Evolutionary conservation across 768 basidiomycete genomes (phyloP).

Genomic region (Tricholoma matsutake): DNA sequence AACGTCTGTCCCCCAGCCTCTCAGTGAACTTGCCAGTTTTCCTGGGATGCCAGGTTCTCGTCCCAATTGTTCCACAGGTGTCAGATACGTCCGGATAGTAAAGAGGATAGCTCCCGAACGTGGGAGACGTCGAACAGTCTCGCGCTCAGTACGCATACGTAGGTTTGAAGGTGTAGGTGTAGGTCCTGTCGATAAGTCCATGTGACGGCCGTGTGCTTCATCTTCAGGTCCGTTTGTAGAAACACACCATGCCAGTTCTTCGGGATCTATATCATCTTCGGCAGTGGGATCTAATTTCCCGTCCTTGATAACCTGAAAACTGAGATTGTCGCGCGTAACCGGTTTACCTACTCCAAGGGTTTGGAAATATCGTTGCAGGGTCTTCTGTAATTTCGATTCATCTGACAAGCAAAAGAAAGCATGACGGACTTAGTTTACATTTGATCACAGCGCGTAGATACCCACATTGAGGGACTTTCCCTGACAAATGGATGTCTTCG

Average conservation of each 20-base stretch:
- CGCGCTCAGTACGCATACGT: slow-evolving; percentile 40
- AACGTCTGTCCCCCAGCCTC: slow-evolving; percentile 66
- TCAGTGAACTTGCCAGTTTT: slow-evolving; percentile 48
- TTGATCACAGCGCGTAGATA: no score
- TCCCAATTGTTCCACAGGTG: slow-evolving; percentile 48
- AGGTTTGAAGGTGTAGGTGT: no score
- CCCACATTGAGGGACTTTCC: slow-evolving; percentile 69
- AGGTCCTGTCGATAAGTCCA: no score
- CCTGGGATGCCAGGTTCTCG: slow-evolving; percentile 34
- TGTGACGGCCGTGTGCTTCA: background rate
- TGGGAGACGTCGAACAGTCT: slow-evolving; percentile 63
- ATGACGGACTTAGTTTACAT: no score
- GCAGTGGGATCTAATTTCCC: background rate
- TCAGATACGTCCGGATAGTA: slow-evolving; percentile 65
- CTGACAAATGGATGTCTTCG: slow-evolving; percentile 68
- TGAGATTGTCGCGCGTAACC: slow-evolving; percentile 69
- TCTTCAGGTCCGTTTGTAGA: slow-evolving; percentile 33
- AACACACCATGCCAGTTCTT: slow-evolving; percentile 61
- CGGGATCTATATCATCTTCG: slow-evolving; percentile 43
- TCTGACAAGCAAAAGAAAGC: slow-evolving; percentile 23
- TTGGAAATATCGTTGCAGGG: slow-evolving; percentile 69
- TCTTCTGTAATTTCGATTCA: slow-evolving; percentile 56
- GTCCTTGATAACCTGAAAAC: slow-evolving; percentile 30
- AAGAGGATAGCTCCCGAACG: slow-evolving; percentile 64
- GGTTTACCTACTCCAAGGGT: slow-evolving; percentile 65